These are phyloP conservation scores for Parachlorella kessleri DNA, from an alignment of 139 green algal species.

Conservation along the genomic window DNA sequence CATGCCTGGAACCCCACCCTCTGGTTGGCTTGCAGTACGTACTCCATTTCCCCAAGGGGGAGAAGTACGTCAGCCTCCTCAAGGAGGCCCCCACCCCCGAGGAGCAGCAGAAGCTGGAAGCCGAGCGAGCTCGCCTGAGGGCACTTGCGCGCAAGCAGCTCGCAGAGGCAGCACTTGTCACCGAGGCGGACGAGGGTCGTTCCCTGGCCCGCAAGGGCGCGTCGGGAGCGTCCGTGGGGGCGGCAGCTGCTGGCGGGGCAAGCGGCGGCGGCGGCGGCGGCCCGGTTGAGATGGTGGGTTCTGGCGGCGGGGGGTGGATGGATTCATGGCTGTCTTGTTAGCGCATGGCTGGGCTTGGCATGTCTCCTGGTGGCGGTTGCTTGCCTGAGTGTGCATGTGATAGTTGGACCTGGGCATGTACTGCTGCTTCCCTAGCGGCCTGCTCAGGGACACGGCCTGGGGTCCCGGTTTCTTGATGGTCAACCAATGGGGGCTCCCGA, in stretches of 20 bases:
- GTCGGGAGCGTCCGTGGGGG: no score
- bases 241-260: no score
- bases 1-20: neutral
- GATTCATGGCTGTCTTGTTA: no score
- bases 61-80: conserved; percentile 87
- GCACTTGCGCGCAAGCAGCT: conserved; percentile 46
- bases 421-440: no score
- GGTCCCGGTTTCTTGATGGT: no score
- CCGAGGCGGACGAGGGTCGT: conserved; percentile 78
- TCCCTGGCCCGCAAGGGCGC: neutral
- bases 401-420: no score
- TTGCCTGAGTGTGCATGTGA: no score
- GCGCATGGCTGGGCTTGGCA: no score
- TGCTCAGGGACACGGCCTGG: no score
- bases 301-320: no score
- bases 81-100: conserved; percentile 49
- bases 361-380: no score
- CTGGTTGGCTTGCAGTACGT: conserved; percentile 70
- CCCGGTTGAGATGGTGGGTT: neutral
- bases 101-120: conserved; percentile 57
- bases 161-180: conserved; percentile 57
- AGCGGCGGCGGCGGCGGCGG: neutral
- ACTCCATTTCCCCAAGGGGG: conserved; percentile 79
- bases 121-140: conserved; percentile 56
- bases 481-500: no score